phyloP scores from a whole-genome alignment of 2,329 filamentous ascomycete species.

The Fusarium musae region DNA sequence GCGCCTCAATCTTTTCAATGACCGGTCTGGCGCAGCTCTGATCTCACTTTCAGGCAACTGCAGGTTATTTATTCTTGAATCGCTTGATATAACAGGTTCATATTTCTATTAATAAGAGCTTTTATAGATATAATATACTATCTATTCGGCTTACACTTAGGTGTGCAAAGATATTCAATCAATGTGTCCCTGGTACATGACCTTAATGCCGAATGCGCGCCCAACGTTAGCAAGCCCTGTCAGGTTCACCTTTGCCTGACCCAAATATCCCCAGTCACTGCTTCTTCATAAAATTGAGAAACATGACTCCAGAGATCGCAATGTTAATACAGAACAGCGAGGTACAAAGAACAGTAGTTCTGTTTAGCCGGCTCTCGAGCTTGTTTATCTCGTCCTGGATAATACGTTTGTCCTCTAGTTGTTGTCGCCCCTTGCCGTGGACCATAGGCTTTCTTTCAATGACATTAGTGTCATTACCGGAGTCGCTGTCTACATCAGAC shows the following conservation, averaged over 20 bases:
- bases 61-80: too few relatives aligned
- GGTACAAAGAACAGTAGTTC: not conserved
- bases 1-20: too few relatives aligned
- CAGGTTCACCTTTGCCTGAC: too few relatives aligned
- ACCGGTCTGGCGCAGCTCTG: too few relatives aligned
- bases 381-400: accelerated
- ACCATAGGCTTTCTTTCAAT: accelerated
- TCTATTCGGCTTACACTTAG: too few relatives aligned
- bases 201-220: not conserved
- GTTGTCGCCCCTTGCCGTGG: not conserved
- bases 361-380: not conserved
- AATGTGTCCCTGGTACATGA: too few relatives aligned
- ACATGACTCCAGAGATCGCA: accelerated
- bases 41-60: too few relatives aligned
- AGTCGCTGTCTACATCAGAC: accelerated
- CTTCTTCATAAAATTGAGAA: accelerated
- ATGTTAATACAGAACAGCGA: not conserved
- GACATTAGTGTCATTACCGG: accelerated
- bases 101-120: accelerated
- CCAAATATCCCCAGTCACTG: accelerated
- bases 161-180: too few relatives aligned
- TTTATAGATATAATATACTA: too few relatives aligned
- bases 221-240: not conserved
- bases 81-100: accelerated
- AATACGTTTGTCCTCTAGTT: accelerated